phyloP scores from a whole-genome alignment of 1,284 basidiomycete species.

The Mycosarcoma maydis region DNA sequence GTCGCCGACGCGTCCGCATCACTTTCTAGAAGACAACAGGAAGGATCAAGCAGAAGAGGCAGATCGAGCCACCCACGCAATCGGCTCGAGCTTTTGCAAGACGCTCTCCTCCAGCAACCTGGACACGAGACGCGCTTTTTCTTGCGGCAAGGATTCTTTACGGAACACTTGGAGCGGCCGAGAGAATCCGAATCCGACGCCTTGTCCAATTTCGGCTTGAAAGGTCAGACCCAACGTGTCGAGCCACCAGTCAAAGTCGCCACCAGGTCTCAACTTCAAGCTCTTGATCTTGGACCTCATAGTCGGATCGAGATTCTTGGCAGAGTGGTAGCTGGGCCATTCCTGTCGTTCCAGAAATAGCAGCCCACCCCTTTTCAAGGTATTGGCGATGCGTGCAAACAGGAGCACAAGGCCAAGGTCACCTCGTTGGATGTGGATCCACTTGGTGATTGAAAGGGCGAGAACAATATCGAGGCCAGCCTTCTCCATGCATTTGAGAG shows the following conservation, averaged over 20 bases:
- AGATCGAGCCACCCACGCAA: conserved; percentile 14
- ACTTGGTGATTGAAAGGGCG: conserved; percentile 45
- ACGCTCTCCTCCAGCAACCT: background rate
- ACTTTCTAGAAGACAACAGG: background rate
- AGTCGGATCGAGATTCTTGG: conserved; percentile 9
- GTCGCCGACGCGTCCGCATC: no score
- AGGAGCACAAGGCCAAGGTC: conserved; percentile 22
- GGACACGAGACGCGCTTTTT: no score
- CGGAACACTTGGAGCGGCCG: conserved; percentile 28
- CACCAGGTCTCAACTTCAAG: conserved; percentile 24
- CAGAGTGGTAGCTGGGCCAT: conserved; percentile 33
- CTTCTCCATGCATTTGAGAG: background rate
- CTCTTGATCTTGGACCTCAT: conserved; percentile 22
- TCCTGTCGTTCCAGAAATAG: conserved; percentile 33
- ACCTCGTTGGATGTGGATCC: conserved; percentile 43
- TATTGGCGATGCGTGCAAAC: conserved; percentile 19
- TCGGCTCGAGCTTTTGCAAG: background rate
- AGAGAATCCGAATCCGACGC: conserved; percentile 17
- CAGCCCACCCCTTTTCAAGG: conserved; percentile 11
- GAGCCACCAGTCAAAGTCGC: conserved; percentile 38
- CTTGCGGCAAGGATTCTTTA: no score
- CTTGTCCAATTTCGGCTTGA: conserved; percentile 7
- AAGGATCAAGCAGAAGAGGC: background rate
- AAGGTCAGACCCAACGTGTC: conserved; percentile 10
- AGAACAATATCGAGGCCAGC: conserved; percentile 14